Conservation (phyloP, 495 filamentous ascomycete species). For the Cryomyces minteri region DNA sequence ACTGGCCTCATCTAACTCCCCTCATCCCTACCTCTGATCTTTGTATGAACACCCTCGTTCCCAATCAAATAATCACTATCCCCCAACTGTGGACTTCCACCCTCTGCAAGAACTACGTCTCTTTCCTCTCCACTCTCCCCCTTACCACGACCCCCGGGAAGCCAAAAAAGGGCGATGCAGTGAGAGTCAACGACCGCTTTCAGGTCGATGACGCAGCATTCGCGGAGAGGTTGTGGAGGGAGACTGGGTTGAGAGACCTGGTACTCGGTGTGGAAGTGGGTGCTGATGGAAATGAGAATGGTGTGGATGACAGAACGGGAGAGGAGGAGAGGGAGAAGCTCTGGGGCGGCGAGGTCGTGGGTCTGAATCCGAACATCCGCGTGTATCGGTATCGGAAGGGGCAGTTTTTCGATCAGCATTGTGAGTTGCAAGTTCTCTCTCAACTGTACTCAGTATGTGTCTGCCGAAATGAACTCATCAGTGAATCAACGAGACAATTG, state of each 20-base stretch:
- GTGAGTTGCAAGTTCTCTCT: slow-evolving; percentile 27
- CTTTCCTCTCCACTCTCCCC: slow-evolving; percentile 56
- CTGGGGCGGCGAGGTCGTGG: slow-evolving; percentile 76
- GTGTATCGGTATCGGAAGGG: slow-evolving; percentile 80
- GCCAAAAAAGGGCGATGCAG: slow-evolving; percentile 69
- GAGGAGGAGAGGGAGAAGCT: slow-evolving; percentile 5
- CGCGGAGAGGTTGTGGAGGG: slow-evolving; percentile 46
- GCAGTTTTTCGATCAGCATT: slow-evolving; percentile 81
- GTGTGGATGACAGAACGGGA: no score
- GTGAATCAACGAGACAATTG: no score
- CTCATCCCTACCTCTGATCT: slow-evolving; percentile 51
- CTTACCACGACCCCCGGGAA: slow-evolving; percentile 66
- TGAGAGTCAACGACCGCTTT: slow-evolving; percentile 82
- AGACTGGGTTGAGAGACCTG: slow-evolving; percentile 15
- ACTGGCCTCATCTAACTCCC: slow-evolving; percentile 68
- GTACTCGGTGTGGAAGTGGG: slow-evolving; percentile 14
- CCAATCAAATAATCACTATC: slow-evolving; percentile 56
- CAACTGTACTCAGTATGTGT: no score
- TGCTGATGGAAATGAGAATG: slow-evolving; percentile 1
- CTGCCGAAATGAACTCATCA: no score
- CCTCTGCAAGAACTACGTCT: slow-evolving; percentile 65
- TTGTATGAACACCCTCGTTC: slow-evolving; percentile 33
- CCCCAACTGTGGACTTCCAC: slow-evolving; percentile 59
- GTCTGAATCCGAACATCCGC: slow-evolving; percentile 75
- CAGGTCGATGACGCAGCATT: slow-evolving; percentile 64